Percentiles rank a stretch among this genome's conserved stretches.
These are phyloP conservation scores for Scytalidium sp. DNA, from an alignment of 2,329 filamentous ascomycete genomes.

Conservation along the genomic window DNA sequence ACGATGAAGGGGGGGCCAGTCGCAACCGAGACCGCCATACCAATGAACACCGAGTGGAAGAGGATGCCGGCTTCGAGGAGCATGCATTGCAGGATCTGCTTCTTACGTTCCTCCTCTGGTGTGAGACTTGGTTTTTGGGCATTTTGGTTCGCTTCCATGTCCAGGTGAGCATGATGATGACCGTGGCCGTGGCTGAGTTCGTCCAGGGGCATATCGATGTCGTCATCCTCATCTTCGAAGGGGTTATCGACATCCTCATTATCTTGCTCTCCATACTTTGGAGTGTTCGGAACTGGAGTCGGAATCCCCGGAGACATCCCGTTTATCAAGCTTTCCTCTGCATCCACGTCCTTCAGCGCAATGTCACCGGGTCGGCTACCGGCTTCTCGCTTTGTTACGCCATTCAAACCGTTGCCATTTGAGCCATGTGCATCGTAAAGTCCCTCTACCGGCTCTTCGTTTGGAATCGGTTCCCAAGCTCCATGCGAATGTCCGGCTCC, in stretches of 20 bases:
- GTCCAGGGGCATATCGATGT: conserved; percentile 47
- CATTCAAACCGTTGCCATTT: conserved; percentile 16
- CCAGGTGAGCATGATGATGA: conserved; percentile 17
- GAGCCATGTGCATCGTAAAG: conserved; percentile 27
- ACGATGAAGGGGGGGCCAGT: conserved; percentile 77
- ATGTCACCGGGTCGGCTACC: conserved; percentile 46
- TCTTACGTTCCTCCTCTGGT: conserved; percentile 55
- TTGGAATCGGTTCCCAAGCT: conserved; percentile 23
- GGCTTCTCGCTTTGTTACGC: conserved; percentile 22
- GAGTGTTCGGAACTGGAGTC: conserved; percentile 8
- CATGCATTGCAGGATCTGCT: conserved; percentile 72
- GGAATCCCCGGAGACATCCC: conserved; percentile 60
- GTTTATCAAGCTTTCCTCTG: conserved; percentile 52
- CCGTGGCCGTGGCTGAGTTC: conserved; percentile 21
- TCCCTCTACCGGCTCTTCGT: conserved; percentile 39
- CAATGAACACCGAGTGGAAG: conserved; percentile 83
- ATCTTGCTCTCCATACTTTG: conserved; percentile 27
- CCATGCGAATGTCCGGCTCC: conserved; percentile 59
- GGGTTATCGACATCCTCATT: conserved; percentile 37
- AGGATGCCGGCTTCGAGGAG: conserved; percentile 80
- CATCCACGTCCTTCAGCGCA: conserved; percentile 48
- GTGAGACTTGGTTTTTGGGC: conserved; percentile 26
- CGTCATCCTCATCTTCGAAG: conserved; percentile 59
- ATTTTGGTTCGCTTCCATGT: conserved; percentile 23
- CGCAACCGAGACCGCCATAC: conserved; percentile 80